A percentile compares a stretch with the other conserved stretches of the same genome.
phyloP scores from a whole-genome alignment of 2,329 filamentous ascomycete species.

The Colletotrichum karsti region DNA sequence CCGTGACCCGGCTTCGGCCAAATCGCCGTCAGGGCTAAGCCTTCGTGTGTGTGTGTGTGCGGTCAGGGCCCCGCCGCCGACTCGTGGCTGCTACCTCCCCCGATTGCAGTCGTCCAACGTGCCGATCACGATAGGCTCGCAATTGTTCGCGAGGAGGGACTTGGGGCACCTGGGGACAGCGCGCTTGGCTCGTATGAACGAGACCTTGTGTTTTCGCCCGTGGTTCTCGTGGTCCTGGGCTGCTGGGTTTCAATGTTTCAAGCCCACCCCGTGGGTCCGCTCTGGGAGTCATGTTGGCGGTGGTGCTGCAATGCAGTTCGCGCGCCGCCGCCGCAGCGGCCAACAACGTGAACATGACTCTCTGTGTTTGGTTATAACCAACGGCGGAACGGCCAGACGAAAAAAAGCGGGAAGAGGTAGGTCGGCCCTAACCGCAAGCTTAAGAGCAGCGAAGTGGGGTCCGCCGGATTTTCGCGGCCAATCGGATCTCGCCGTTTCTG shows the following conservation, averaged over 20 bases:
- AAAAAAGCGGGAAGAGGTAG: not conserved
- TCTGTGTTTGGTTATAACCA: not conserved
- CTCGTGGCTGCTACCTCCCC: not conserved
- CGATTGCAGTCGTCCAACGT: not conserved
- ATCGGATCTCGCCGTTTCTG: not conserved
- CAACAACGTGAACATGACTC: conserved; percentile 24
- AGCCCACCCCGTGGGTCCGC: conserved; percentile 8
- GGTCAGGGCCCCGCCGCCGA: not conserved
- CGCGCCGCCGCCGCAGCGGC: not conserved
- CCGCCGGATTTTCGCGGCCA: not conserved
- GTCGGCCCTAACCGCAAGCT: not conserved
- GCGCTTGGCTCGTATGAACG: conserved; percentile 8
- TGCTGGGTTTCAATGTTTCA: conserved; percentile 5
- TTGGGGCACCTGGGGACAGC: not conserved
- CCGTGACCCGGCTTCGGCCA: conserved; percentile 5
- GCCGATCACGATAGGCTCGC: not conserved
- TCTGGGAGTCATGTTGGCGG: conserved; percentile 21
- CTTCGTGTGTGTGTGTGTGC: not conserved
- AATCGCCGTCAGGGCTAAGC: not conserved
- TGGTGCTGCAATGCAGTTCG: not conserved
- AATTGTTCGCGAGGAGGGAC: not conserved
- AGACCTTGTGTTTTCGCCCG: not conserved
- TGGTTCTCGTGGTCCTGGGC: not conserved
- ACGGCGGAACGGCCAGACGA: not conserved
- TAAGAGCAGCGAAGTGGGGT: not conserved